These are phyloP conservation scores for Wickerhamomyces sp. DNA, from an alignment of 1,139 yeast species.

Conservation along the genomic window DNA sequence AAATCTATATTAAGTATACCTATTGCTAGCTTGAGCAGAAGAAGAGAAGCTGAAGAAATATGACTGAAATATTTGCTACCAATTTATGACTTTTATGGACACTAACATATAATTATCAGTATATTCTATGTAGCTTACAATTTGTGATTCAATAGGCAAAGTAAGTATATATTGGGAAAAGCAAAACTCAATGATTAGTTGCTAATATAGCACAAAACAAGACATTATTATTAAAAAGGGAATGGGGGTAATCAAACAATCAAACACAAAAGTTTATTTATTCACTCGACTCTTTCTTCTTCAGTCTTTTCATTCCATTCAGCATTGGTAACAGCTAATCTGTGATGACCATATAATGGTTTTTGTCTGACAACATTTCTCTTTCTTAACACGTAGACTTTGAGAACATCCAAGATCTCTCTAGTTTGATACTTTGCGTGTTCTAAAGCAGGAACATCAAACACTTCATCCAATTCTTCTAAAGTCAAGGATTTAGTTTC, in stretches of 20 bases:
- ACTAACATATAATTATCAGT: too few species aligned
- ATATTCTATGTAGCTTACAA: too few species aligned
- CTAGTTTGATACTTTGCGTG: slow-evolving; percentile 55
- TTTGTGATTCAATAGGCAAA: too few species aligned
- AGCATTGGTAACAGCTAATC: slow-evolving; percentile 55
- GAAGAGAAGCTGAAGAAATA: slow-evolving; percentile 1
- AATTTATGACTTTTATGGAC: too few species aligned
- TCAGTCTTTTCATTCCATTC: slow-evolving; percentile 61
- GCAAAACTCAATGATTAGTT: too few species aligned
- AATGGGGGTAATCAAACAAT: too few species aligned
- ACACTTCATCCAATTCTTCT: slow-evolving; percentile 71
- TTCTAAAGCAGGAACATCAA: slow-evolving; percentile 48
- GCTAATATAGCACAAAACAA: too few species aligned
- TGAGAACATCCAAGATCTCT: slow-evolving; percentile 40
- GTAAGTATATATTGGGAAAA: neutral
- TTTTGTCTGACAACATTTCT: slow-evolving; percentile 44
- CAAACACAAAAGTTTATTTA: neutral
- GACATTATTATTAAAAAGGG: too few species aligned
- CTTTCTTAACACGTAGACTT: slow-evolving; percentile 36
- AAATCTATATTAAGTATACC: slow-evolving; percentile 18
- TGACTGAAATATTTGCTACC: neutral
- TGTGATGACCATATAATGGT: slow-evolving; percentile 52
- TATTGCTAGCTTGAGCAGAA: slow-evolving; percentile 18
- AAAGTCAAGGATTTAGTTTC: slow-evolving; percentile 67
- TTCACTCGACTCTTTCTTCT: slow-evolving; percentile 37